Base-by-base conservation (phyloP, 331 rosid species). In the Dryas integrifolia region DNA sequence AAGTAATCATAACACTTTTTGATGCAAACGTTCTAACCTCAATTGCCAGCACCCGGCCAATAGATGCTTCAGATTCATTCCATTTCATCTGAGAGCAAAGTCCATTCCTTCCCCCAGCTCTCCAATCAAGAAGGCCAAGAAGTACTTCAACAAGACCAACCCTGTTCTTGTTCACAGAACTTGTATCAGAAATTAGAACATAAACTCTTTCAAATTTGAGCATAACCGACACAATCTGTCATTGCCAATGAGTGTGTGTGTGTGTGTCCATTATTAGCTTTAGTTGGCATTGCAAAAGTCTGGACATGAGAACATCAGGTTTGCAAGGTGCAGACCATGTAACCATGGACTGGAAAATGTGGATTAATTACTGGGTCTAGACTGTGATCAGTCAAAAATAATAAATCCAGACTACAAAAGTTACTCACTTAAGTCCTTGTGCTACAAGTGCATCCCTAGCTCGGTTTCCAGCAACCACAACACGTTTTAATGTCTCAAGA, bases 381-480 rank as follows among this genome's bases (percentile, higher is more conserved):
- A 46, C 26, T 44, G 3, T 0, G 15, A 56, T 72, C 35, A 5
- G 58, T 67, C 9, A 39, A 46, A 47, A 65, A 0, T 24, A 66
- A 24, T 66, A 66, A 30, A 12, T 1, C 12, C 11, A 67, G 59
- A 65, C 18, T 26, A 9, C 14, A 68, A 46, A 26, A 70, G 74
- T 58, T 65, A 85, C 99, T 88, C 84, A 95, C 99, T 92, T 95
- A 60, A 95, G 97, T 83, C 99, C 99, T 82, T 95, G 99, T 21
- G 97, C 99, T 69, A 95, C 99, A 51, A 95, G 99, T 62, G 99
- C 96, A 77, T 95, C 99, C 86, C 99, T 91, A 59, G 99, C 99
- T 76, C 99, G 90, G 87, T 95, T 95, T 75, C 99, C 99, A 61
- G 99, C 99, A 85, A 88, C 99, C 76, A 95, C 99, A 79, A 95